A percentile compares a stretch with the other conserved stretches of the same genome.
phyloP scores from a whole-genome alignment of 2,329 filamentous ascomycete genomes.

The Davidsoniella australis region DNA sequence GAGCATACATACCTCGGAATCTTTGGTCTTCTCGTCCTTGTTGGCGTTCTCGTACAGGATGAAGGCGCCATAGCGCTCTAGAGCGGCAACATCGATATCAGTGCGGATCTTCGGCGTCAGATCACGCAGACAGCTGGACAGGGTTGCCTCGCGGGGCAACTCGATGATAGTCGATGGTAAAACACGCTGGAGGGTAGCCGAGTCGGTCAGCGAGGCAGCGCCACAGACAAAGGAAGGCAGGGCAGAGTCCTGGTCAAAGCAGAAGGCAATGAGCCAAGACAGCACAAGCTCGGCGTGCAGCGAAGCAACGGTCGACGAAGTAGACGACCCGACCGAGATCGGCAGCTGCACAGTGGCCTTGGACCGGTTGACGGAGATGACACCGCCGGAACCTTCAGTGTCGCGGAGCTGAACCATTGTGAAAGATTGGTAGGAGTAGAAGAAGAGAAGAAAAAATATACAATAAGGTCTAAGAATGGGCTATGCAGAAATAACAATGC shows the following conservation, averaged over 20 bases:
- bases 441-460: background rate
- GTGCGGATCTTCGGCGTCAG: background rate
- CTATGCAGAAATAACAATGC: background rate
- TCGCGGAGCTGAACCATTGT: conserved; percentile 10
- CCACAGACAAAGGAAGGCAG: conserved; percentile 13
- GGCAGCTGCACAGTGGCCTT: background rate
- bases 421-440: background rate
- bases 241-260: conserved; percentile 15
- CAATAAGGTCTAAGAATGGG: too few species aligned
- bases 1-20: conserved; percentile 7
- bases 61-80: background rate
- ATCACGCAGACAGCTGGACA: background rate
- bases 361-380: conserved; percentile 1
- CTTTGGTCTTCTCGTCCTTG: conserved; percentile 6
- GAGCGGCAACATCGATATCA: background rate
- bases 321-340: background rate
- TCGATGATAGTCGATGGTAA: conserved; percentile 11
- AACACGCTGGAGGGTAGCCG: background rate
- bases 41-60: conserved; percentile 8
- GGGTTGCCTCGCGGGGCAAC: conserved; percentile 3
- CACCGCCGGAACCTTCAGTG: conserved; percentile 1
- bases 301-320: background rate
- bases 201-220: background rate
- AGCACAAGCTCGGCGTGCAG: conserved; percentile 15
- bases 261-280: conserved; percentile 15